Conservation (phyloP, 2,329 filamentous ascomycete genomes). For the Drechslera avenae region DNA sequence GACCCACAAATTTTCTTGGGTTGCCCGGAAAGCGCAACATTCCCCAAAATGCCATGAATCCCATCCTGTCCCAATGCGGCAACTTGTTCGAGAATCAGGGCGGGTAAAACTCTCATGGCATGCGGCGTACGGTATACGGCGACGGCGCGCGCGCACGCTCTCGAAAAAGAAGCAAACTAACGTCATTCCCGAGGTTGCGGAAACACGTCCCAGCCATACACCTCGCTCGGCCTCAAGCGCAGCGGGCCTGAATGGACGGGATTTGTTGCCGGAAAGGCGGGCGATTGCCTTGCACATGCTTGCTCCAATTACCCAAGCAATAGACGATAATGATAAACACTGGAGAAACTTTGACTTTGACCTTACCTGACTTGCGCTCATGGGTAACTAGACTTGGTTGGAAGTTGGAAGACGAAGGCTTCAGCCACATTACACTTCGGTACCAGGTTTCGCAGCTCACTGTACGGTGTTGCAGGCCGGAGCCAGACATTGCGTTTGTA, state of each 20-base stretch:
- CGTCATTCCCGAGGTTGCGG: neutral
- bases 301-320: neutral
- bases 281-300: slow-evolving; percentile 2
- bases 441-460: neutral
- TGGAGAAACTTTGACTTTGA: too few relatives aligned
- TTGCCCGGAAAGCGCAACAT: too few relatives aligned
- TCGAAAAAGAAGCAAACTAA: neutral
- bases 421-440: slow-evolving; percentile 10
- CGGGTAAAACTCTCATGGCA: too few relatives aligned
- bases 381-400: neutral
- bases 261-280: neutral
- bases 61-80: too few relatives aligned
- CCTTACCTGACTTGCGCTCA: too few relatives aligned
- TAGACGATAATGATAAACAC: too few relatives aligned
- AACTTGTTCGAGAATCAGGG: too few relatives aligned
- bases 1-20: too few relatives aligned
- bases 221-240: neutral
- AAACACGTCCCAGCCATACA: slow-evolving; percentile 2
- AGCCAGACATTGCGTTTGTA: neutral
- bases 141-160: neutral
- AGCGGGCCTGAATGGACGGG: slow-evolving; percentile 6
- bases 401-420: neutral
- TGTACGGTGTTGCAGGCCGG: too few relatives aligned
- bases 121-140: too few relatives aligned
- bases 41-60: too few relatives aligned